These are phyloP conservation scores for Oryza officinalis DNA, from an alignment of 176 grass and related monocot species.

Conservation along the genomic window DNA sequence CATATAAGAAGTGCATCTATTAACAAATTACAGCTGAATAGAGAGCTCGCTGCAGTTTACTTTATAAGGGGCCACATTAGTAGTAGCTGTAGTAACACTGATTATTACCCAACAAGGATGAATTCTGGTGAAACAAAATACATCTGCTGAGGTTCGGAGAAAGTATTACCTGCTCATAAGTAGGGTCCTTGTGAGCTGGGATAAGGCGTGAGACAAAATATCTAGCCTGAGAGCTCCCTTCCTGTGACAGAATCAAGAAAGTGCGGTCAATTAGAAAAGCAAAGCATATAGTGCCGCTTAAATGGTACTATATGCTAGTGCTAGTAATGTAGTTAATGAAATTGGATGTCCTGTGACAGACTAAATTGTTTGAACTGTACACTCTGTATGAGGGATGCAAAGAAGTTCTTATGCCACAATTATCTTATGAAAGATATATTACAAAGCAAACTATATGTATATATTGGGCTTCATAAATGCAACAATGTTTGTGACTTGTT, in stretches of 20 bases:
- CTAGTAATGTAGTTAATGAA: slow-evolving; percentile 13
- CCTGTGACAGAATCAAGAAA: slow-evolving; percentile 48
- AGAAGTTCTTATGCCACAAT: not conserved
- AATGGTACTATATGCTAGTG: not conserved
- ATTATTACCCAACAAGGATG: not conserved
- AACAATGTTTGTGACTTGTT: not conserved
- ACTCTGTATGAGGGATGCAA: not conserved
- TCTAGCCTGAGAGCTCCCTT: slow-evolving; percentile 93
- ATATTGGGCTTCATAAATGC: not conserved
- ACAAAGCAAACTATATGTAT: slow-evolving; percentile 15
- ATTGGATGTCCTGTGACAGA: not conserved
- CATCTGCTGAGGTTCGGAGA: not conserved
- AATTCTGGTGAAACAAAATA: slow-evolving; percentile 18
- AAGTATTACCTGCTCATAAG: slow-evolving; percentile 89
- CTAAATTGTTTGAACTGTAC: not conserved
- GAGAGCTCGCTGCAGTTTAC: not conserved
- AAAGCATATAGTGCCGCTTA: slow-evolving; percentile 8
- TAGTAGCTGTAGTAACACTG: not conserved
- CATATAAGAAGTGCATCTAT: slow-evolving; percentile 15
- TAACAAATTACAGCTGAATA: slow-evolving; percentile 5
- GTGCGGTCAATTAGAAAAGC: slow-evolving; percentile 20
- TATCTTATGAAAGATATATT: not conserved
- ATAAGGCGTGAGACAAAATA: slow-evolving; percentile 97
- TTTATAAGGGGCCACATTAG: not conserved
- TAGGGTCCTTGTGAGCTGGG: slow-evolving; percentile 99